Percentiles rank a stretch among this genome's conserved stretches.
Evolutionary conservation across 345 rosid species (phyloP).

Genomic region (Lumnitzera racemosa): DNA sequence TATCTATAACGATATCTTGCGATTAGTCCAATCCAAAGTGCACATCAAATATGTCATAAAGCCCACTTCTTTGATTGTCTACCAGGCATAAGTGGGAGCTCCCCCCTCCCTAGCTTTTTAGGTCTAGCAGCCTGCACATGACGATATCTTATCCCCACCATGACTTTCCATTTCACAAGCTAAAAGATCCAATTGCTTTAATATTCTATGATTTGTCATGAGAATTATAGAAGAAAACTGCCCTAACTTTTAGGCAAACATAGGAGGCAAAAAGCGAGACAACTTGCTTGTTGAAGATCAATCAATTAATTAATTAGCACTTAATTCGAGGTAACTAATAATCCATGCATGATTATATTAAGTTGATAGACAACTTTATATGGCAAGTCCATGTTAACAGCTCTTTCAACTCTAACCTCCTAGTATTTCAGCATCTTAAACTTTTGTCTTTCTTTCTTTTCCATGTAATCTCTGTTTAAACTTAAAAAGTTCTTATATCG

Average conservation of each 20-base stretch:
- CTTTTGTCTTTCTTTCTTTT: neutral
- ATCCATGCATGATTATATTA: slow-evolving; percentile 3
- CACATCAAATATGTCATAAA: neutral
- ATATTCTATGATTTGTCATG: slow-evolving; percentile 20
- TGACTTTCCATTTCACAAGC: slow-evolving; percentile 18
- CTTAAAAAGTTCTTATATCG: slow-evolving; percentile 1
- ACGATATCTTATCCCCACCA: slow-evolving; percentile 30
- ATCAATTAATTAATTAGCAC: too few relatives aligned
- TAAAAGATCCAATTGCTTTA: slow-evolving; percentile 17
- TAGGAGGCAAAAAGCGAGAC: slow-evolving; percentile 3
- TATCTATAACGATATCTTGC: too few relatives aligned
- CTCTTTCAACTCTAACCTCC: slow-evolving; percentile 21
- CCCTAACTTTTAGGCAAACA: slow-evolving; percentile 11
- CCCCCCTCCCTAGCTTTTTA: slow-evolving; percentile 4
- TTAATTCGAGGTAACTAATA: slow-evolving; percentile 5
- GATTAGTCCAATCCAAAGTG: neutral
- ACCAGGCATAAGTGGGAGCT: slow-evolving; percentile 18
- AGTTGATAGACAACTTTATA: too few relatives aligned
- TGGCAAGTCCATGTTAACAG: neutral
- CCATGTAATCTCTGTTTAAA: too few relatives aligned
- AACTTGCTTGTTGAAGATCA: neutral
- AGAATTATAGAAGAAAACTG: slow-evolving; percentile 5
- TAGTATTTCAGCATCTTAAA: slow-evolving; percentile 12
- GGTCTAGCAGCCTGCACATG: slow-evolving; percentile 22
- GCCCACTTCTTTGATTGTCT: slow-evolving; percentile 12